These are phyloP conservation scores for Trametes meyenii DNA, from an alignment of 768 basidiomycete species.

Conservation along the genomic window DNA sequence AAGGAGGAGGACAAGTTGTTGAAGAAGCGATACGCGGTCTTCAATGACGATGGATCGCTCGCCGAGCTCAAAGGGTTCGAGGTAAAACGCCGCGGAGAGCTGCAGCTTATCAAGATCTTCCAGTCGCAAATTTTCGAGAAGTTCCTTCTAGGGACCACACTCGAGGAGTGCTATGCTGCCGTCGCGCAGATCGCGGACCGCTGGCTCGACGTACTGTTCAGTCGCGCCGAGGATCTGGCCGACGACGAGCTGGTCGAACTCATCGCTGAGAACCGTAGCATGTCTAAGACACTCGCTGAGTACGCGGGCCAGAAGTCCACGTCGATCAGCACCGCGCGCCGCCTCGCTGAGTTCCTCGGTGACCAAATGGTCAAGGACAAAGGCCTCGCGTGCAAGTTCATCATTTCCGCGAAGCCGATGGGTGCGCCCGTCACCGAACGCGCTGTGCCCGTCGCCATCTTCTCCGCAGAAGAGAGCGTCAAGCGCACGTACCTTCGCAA, in stretches of 20 bases:
- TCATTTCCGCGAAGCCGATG: constrained; percentile 91
- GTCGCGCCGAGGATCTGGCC: constrained; percentile 76
- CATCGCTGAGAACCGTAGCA: constrained; percentile 97
- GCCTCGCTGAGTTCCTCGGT: constrained; percentile 95
- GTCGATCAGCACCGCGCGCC: constrained; percentile 93
- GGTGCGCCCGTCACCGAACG: constrained; percentile 97
- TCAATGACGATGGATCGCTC: constrained; percentile 96
- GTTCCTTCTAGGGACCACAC: constrained; percentile 90
- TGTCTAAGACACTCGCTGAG: constrained; percentile 95
- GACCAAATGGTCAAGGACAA: constrained; percentile 99
- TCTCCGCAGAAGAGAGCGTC: constrained; percentile 90
- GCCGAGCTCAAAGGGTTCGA: constrained; percentile 99
- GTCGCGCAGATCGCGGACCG: constrained; percentile 94
- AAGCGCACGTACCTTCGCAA: constrained; percentile 90
- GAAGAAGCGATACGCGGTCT: constrained; percentile 99
- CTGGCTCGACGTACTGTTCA: constrained; percentile 96
- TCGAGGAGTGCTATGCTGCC: constrained; percentile 92
- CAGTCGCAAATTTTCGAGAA: constrained; percentile 98
- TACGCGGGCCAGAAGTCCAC: constrained; percentile 98
- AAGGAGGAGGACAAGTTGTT: constrained; percentile 98
- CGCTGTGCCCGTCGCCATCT: constrained; percentile 96
- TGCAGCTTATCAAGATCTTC: constrained; percentile 99
- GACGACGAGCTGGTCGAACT: constrained; percentile 97
- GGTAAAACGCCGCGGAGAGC: constrained; percentile 95
- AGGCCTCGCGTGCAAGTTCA: constrained; percentile 97